phyloP scores from a whole-genome alignment of 768 basidiomycete genomes.

The Dioszegia aurantiaca region DNA sequence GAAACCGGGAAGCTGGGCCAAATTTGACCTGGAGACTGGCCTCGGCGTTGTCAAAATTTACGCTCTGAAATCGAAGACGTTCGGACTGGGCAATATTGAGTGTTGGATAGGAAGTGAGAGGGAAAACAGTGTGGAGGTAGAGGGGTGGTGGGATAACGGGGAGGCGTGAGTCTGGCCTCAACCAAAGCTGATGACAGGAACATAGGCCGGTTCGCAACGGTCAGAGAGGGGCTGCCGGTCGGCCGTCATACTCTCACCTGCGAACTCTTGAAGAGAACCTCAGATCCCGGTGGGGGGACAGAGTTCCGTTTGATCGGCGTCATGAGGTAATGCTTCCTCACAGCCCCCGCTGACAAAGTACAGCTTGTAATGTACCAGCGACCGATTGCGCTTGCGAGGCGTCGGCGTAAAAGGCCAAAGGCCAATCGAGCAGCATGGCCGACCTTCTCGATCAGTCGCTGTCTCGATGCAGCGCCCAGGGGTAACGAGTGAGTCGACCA shows the following conservation, averaged over 20 bases:
- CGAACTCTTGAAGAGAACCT: slow-evolving; percentile 35
- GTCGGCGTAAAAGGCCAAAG: too few species aligned
- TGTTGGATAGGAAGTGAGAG: slow-evolving; percentile 46
- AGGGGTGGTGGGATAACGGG: slow-evolving; percentile 47
- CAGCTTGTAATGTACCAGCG: too few species aligned
- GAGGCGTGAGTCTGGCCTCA: slow-evolving; percentile 4
- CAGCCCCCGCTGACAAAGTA: too few species aligned
- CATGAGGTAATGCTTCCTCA: slow-evolving; percentile 35
- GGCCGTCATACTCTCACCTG: slow-evolving; percentile 46
- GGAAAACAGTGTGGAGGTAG: slow-evolving; percentile 29
- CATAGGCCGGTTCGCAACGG: slow-evolving; percentile 28
- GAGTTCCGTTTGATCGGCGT: slow-evolving; percentile 48
- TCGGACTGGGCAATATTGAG: slow-evolving; percentile 45
- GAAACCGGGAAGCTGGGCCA: slow-evolving; percentile 34
- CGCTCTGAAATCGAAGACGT: slow-evolving; percentile 40
- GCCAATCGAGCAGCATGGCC: too few species aligned
- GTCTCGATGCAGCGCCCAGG: too few species aligned
- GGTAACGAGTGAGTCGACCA: too few species aligned
- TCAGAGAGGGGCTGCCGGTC: slow-evolving; percentile 26
- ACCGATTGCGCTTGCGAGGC: too few species aligned
- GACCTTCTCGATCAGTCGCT: too few species aligned
- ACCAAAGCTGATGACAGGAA: slow-evolving; percentile 14
- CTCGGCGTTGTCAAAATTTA: slow-evolving; percentile 50
- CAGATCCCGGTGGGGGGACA: slow-evolving; percentile 43
- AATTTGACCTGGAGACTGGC: slow-evolving; percentile 41